Conservation (phyloP, 2,329 filamentous ascomycete genomes). For the Byssoonygena ceratinophila region DNA sequence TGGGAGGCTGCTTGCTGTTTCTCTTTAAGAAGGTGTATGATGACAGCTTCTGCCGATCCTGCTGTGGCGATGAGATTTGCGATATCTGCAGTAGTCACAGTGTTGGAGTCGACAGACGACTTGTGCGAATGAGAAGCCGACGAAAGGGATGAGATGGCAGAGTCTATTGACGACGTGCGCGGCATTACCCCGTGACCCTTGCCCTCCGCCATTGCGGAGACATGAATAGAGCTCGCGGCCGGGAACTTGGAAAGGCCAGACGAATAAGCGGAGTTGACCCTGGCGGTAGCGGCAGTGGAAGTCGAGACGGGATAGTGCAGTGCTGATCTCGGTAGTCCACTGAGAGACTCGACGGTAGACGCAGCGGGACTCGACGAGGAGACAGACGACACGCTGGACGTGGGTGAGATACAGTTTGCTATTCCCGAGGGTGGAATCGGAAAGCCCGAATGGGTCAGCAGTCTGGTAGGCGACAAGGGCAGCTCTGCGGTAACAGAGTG, state of each 20-base stretch:
- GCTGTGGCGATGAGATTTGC: slow-evolving; percentile 68
- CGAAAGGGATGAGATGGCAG: slow-evolving; percentile 71
- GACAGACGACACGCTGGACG: neutral
- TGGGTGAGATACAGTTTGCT: neutral
- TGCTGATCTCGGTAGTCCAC: neutral
- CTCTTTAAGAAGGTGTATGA: slow-evolving; percentile 79
- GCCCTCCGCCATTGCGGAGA: slow-evolving; percentile 12
- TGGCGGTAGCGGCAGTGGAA: neutral
- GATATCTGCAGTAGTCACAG: slow-evolving; percentile 61
- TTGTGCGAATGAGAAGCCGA: slow-evolving; percentile 49
- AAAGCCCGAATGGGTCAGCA: neutral
- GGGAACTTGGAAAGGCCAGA: slow-evolving; percentile 24
- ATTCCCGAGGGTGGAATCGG: slow-evolving; percentile 1
- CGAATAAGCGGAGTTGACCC: neutral
- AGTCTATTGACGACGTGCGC: slow-evolving; percentile 84
- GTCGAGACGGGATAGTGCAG: neutral
- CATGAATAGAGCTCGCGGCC: slow-evolving; percentile 18
- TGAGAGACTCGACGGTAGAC: neutral
- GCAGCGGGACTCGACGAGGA: neutral
- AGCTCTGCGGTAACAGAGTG: neutral
- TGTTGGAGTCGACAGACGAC: slow-evolving; percentile 46
- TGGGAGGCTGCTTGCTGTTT: slow-evolving; percentile 81
- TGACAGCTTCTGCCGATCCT: slow-evolving; percentile 78
- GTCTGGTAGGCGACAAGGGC: neutral
- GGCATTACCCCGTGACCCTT: slow-evolving; percentile 34